Percentiles rank a stretch among this genome's conserved stretches.
These are phyloP conservation scores for Deakozyma indianensis DNA, from an alignment of 805 yeast genomes.

Conservation along the genomic window DNA sequence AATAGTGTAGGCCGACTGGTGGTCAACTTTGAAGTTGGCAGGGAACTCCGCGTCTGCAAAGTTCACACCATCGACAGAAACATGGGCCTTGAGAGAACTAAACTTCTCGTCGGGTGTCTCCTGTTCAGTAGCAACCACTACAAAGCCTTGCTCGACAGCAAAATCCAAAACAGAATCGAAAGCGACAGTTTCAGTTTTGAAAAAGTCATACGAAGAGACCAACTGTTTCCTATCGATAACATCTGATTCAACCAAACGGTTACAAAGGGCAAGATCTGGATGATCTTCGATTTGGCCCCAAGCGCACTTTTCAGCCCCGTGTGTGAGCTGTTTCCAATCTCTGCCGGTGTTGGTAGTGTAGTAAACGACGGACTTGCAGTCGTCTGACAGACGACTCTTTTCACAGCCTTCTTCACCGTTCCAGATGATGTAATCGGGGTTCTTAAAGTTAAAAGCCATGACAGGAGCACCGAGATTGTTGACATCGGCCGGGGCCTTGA, in stretches of 20 bases:
- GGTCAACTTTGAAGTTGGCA: conserved; percentile 38
- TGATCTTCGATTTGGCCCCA: conserved; percentile 42
- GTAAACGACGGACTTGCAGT: conserved; percentile 47
- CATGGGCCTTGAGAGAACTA: conserved; percentile 48
- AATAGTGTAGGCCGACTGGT: conserved; percentile 63
- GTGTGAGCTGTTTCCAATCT: conserved; percentile 39
- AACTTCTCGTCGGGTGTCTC: conserved; percentile 25
- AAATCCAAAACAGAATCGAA: conserved; percentile 57
- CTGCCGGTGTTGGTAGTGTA: conserved; percentile 56
- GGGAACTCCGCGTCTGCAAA: conserved; percentile 81
- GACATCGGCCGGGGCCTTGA: conserved; percentile 34
- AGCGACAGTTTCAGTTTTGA: conserved; percentile 26
- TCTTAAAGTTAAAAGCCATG: conserved; percentile 48
- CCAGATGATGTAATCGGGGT: conserved; percentile 49
- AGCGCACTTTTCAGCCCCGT: conserved; percentile 45
- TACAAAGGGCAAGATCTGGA: conserved; percentile 36
- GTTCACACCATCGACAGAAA: conserved; percentile 60
- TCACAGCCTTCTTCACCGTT: conserved; percentile 50
- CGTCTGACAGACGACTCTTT: conserved; percentile 20
- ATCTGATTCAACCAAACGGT: conserved; percentile 36
- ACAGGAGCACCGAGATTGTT: conserved; percentile 22
- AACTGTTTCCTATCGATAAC: conserved; percentile 10
- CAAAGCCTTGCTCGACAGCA: conserved; percentile 54
- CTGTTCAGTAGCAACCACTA: conserved; percentile 58
- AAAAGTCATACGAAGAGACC: conserved; percentile 42